Conservation (phyloP, 257 asterid species). For the Rehmannia glutinosa region DNA sequence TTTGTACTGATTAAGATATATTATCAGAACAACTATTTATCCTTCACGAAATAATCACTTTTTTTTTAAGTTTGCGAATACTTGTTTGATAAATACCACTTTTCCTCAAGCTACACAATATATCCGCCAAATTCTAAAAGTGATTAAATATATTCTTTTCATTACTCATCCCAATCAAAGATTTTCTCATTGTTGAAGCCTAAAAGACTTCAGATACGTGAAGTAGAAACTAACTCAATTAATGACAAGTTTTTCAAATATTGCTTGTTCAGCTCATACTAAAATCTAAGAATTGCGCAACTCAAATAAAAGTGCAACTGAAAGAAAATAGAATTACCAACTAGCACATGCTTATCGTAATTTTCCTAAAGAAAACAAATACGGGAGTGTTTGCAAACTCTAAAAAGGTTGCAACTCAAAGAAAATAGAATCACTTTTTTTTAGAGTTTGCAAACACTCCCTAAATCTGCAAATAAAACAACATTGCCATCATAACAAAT, state of each 20-base stretch:
- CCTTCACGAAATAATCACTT: too few relatives aligned
- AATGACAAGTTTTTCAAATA: background rate
- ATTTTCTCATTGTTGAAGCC: background rate
- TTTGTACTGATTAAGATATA: background rate
- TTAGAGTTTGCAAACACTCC: too few relatives aligned
- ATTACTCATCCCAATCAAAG: background rate
- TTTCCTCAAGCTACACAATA: background rate
- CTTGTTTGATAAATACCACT: background rate
- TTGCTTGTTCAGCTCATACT: background rate
- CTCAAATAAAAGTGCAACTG: background rate
- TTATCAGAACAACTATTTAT: background rate
- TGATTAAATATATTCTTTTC: background rate
- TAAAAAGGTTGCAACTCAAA: too few relatives aligned
- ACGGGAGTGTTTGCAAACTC: too few relatives aligned
- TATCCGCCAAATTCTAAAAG: background rate
- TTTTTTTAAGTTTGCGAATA: background rate
- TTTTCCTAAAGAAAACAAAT: background rate
- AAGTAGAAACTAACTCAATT: background rate
- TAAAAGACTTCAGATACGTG: background rate
- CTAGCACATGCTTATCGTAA: background rate
- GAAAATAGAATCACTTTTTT: too few relatives aligned
- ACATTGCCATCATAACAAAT: background rate
- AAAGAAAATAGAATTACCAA: background rate
- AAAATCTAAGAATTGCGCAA: background rate
- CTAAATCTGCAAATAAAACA: too few relatives aligned